These are phyloP conservation scores for Claviceps pusilla DNA, from an alignment of 2,329 filamentous ascomycete genomes.

Conservation along the genomic window DNA sequence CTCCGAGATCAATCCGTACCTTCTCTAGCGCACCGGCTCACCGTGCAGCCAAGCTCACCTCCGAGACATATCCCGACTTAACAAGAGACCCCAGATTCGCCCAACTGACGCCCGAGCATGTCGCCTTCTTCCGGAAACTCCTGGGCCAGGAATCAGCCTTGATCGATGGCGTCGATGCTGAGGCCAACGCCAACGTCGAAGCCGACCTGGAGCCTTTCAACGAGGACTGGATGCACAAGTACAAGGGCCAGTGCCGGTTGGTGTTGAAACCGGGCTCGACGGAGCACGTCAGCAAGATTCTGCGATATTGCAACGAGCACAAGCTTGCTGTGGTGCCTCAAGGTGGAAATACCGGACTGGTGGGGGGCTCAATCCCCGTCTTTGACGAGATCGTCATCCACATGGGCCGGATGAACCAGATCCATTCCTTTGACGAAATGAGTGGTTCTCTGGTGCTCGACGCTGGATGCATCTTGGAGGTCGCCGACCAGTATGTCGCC, in stretches of 20 bases:
- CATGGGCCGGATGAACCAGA: constrained; percentile 76
- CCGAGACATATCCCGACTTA: constrained; percentile 71
- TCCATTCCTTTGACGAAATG: constrained; percentile 83
- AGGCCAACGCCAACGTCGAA: constrained; percentile 44
- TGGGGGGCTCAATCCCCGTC: constrained; percentile 88
- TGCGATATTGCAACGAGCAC: constrained; percentile 91
- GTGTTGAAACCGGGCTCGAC: constrained; percentile 76
- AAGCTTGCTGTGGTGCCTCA: constrained; percentile 89
- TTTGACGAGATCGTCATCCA: constrained; percentile 97
- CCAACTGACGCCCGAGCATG: constrained; percentile 60
- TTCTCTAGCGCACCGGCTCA: constrained; percentile 12
- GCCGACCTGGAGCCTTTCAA: constrained; percentile 89
- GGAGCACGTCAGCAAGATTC: constrained; percentile 75
- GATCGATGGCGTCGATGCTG: constrained; percentile 60
- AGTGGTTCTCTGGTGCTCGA: constrained; percentile 83
- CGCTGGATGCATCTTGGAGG: constrained; percentile 80
- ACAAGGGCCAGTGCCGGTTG: constrained; percentile 74
- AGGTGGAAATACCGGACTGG: constrained; percentile 90
- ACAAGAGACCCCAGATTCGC: constrained; percentile 66
- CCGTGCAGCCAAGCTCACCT: constrained; percentile 50
- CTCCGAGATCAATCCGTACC: constrained; percentile 9
- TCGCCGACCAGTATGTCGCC: constrained; percentile 71
- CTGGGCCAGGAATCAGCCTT: constrained; percentile 66
- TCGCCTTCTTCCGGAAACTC: constrained; percentile 67
- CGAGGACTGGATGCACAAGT: constrained; percentile 98